Conservation (phyloP, 306 rosid genomes). For the cucumber (Cucumis sativus) region Cucumber_9930_V3 NC_026659.2:16984501-16985000, state of each 20-base stretch:
- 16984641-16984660: slow-evolving; percentile 4
- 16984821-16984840: background rate
- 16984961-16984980: no score
- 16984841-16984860: background rate
- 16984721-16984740: slow-evolving; percentile 84
- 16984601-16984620: slow-evolving; percentile 9
- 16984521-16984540: slow-evolving; percentile 20
- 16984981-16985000: no score
- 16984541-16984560: slow-evolving; percentile 22
- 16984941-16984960: no score
- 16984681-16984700: slow-evolving; percentile 21
- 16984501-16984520: slow-evolving; percentile 18
- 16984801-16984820: background rate
- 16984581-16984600: slow-evolving; percentile 32
- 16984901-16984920: no score
- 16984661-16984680: slow-evolving; percentile 12
- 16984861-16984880: background rate
- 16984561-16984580: slow-evolving; percentile 35
- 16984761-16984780: background rate
- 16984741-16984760: background rate
- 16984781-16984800: slow-evolving; percentile 3
- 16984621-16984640: slow-evolving; percentile 9
- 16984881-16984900: background rate
- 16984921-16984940: no score
- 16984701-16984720: slow-evolving; percentile 40